phyloP scores from a whole-genome alignment of 257 asterid species.

The Penstemon newberryi region DNA sequence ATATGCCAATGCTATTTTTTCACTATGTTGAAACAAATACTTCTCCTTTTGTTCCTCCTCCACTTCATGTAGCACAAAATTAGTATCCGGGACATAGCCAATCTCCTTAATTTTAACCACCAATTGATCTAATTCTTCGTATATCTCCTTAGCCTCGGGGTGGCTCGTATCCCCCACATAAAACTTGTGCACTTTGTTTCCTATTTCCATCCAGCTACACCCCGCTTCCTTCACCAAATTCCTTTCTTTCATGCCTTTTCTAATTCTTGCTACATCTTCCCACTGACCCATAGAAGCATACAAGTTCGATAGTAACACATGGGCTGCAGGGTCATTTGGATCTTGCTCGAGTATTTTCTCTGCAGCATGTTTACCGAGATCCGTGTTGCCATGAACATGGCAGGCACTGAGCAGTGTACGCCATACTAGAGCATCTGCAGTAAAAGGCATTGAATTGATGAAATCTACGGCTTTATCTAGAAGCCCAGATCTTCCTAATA shows the following conservation, averaged over 20 bases:
- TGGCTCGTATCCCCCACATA: conserved; percentile 83
- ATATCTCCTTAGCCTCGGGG: conserved; percentile 65
- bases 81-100: conserved; percentile 75
- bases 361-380: conserved; percentile 69
- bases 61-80: conserved; percentile 77
- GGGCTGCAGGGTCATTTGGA: conserved; percentile 77
- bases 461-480: conserved; percentile 58
- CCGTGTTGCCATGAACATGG: conserved; percentile 57
- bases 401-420: conserved; percentile 92
- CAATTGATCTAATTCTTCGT: conserved; percentile 50
- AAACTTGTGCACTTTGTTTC: conserved; percentile 68
- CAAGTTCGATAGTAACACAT: conserved; percentile 70
- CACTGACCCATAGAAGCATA: conserved; percentile 74
- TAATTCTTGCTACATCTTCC: conserved; percentile 55
- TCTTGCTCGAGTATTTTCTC: conserved; percentile 66
- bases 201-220: conserved; percentile 93
- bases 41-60: conserved; percentile 82
- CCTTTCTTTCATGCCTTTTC: conserved; percentile 71
- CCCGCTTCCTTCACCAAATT: conserved; percentile 86
- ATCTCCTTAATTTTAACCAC: conserved; percentile 50
- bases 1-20: conserved; percentile 79
- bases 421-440: conserved; percentile 79
- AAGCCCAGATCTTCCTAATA: conserved; percentile 67
- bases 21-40: conserved; percentile 81
- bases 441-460: conserved; percentile 64